A percentile compares a stretch with the other conserved stretches of the same genome.
Conservation (phyloP, 441 rosid genomes). For the Francoa sonchifolia region DNA sequence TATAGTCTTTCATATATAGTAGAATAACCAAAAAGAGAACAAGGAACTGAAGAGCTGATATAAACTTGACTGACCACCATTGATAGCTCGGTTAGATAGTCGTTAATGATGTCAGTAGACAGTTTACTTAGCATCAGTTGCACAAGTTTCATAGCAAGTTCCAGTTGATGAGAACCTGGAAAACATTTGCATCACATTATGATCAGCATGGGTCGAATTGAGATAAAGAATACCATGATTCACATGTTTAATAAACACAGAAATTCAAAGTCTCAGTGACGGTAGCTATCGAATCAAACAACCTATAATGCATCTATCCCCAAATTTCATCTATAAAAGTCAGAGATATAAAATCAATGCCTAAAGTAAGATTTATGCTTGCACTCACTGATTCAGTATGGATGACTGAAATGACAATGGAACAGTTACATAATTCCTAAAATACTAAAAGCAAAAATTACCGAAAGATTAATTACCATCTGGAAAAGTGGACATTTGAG, state of each 20-base stretch:
- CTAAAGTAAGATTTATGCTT: no score
- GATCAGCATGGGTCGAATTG: not conserved
- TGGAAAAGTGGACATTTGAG: constrained; percentile 40
- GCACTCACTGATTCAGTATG: no score
- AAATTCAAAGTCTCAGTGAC: not conserved
- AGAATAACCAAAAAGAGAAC: not conserved
- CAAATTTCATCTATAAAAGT: no score
- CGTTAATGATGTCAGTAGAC: constrained; percentile 25
- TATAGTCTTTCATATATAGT: not conserved
- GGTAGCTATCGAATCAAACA: no score
- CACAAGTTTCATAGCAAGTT: constrained; percentile 57
- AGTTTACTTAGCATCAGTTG: constrained; percentile 43
- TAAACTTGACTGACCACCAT: constrained; percentile 36
- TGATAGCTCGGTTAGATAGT: constrained; percentile 38
- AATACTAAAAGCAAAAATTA: constrained; percentile 1
- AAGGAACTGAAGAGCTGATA: not conserved
- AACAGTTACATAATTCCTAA: not conserved
- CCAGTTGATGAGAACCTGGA: constrained; percentile 65
- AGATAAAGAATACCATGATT: not conserved
- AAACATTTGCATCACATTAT: constrained; percentile 12
- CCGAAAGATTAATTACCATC: constrained; percentile 41
- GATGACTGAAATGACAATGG: no score
- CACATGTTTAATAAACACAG: not conserved
- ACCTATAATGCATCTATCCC: no score
- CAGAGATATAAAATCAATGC: no score